These are phyloP conservation scores for Cronartium ribicola DNA, from an alignment of 1,284 basidiomycete genomes.

Conservation along the genomic window DNA sequence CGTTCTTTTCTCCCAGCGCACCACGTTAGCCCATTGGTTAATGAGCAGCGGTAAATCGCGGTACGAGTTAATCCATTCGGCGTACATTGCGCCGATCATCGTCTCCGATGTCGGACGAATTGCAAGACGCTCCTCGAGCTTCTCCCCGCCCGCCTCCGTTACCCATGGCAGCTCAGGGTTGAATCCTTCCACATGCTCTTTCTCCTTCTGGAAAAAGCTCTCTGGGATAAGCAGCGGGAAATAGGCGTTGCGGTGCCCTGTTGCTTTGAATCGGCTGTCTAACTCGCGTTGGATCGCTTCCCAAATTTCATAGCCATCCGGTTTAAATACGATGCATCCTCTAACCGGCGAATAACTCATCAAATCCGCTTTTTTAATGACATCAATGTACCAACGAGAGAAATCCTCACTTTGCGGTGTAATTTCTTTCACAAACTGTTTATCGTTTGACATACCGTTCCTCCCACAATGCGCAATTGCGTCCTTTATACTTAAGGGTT, in stretches of 20 bases:
- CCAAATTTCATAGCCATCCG: slow-evolving; percentile 97
- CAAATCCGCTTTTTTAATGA: slow-evolving; percentile 98
- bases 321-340: slow-evolving; percentile 97
- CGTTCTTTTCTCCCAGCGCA: slow-evolving; percentile 88
- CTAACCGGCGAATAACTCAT: slow-evolving; percentile 98
- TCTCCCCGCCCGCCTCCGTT: slow-evolving; percentile 74
- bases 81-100: slow-evolving; percentile 78
- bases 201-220: slow-evolving; percentile 90
- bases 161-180: slow-evolving; percentile 99
- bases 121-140: slow-evolving; percentile 81
- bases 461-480: too few relatives aligned
- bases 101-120: slow-evolving; percentile 98
- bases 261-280: slow-evolving; percentile 81
- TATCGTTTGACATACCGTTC: too few relatives aligned
- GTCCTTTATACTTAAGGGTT: too few relatives aligned
- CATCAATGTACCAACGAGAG: too few relatives aligned
- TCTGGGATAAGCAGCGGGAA: slow-evolving; percentile 98
- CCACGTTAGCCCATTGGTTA: slow-evolving; percentile 99
- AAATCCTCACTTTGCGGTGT: too few relatives aligned
- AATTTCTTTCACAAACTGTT: too few relatives aligned
- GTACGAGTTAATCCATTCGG: slow-evolving; percentile 86
- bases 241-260: slow-evolving; percentile 94
- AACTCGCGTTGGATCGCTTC: slow-evolving; percentile 90
- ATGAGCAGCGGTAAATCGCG: slow-evolving; percentile 94
- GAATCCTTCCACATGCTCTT: slow-evolving; percentile 99